A percentile compares a stretch with the other conserved stretches of the same genome.
Conservation (phyloP, 441 rosid species). For the Pelargonium myrrhifolium region DNA sequence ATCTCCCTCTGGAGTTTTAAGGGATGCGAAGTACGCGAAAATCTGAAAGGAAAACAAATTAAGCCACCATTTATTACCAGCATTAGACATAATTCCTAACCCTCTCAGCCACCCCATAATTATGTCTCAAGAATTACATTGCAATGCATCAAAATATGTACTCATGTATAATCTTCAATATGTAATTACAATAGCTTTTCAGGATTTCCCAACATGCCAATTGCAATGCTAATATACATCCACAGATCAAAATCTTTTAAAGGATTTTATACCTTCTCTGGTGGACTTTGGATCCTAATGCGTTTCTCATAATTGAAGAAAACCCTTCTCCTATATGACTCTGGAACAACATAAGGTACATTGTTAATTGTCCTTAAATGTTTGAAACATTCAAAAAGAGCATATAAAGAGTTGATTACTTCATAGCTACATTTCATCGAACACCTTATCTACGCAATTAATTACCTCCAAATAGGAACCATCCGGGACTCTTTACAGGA, state of each 20-base stretch:
- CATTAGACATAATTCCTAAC: no score
- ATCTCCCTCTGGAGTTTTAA: conserved; percentile 12
- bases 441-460: no score
- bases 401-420: neutral
- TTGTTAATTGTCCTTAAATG: no score
- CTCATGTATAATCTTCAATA: no score
- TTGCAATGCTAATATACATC: no score
- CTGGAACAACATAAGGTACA: neutral
- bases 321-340: conserved; percentile 3
- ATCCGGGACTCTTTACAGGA: no score
- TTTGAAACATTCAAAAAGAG: neutral
- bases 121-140: no score
- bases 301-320: conserved; percentile 25
- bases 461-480: no score
- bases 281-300: conserved; percentile 22
- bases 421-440: no score
- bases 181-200: neutral
- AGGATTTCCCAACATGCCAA: no score
- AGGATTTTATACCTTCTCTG: conserved; percentile 17
- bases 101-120: no score
- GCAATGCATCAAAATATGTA: neutral
- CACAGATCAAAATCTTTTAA: neutral
- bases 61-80: neutral
- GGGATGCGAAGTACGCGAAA: conserved; percentile 24
- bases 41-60: conserved; percentile 10